Evolutionary conservation across 2,329 filamentous ascomycete species (phyloP).

Genomic region (Aphanocladium album): DNA sequence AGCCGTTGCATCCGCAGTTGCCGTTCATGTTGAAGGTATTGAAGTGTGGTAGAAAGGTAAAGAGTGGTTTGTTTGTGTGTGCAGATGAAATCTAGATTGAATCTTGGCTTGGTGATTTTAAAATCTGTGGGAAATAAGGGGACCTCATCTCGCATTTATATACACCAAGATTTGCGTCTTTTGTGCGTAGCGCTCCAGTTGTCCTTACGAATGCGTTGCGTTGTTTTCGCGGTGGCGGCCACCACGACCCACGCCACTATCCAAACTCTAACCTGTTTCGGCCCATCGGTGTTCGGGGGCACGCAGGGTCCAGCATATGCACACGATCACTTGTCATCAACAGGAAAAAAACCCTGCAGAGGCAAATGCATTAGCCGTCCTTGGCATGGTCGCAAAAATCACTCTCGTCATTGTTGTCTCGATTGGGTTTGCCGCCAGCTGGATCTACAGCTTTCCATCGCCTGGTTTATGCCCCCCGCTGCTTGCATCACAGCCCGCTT

Average conservation of each 20-base stretch:
- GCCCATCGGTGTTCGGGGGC: background rate
- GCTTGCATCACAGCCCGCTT: background rate
- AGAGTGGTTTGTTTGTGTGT: background rate
- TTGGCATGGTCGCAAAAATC: background rate
- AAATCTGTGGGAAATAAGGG: background rate
- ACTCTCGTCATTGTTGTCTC: background rate
- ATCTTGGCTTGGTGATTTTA: background rate
- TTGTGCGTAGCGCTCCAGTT: conserved; percentile 1
- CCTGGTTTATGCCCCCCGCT: too few relatives aligned
- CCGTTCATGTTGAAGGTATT: conserved; percentile 13
- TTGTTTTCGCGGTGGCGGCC: conserved; percentile 11
- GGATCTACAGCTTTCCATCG: too few relatives aligned
- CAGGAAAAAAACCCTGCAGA: background rate
- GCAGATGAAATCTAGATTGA: conserved; percentile 7
- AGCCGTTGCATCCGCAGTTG: conserved; percentile 14
- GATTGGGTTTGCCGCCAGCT: too few relatives aligned
- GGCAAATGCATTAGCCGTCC: background rate
- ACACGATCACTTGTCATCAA: background rate
- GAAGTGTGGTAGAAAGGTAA: background rate
- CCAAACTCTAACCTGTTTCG: background rate
- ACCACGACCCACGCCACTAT: background rate
- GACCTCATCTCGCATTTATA: conserved; percentile 1
- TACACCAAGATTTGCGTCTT: conserved; percentile 2
- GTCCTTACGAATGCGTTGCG: conserved; percentile 6
- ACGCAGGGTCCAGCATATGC: background rate